Evolutionary conservation across 768 basidiomycete genomes (phyloP).

Genomic region (Roridomyces roridus): DNA sequence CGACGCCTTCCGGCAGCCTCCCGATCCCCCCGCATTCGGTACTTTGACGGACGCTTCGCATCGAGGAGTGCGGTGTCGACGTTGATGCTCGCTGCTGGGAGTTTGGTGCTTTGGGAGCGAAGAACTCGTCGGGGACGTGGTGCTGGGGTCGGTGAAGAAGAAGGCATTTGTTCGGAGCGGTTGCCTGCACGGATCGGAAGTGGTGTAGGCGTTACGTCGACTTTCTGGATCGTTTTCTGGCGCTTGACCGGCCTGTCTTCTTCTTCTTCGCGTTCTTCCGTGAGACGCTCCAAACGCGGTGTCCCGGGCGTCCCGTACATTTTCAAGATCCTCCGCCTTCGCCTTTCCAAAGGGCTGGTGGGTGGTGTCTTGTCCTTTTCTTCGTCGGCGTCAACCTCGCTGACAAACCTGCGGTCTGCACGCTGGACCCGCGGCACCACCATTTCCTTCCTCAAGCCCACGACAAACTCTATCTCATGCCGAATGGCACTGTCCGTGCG

Average conservation of each 20-base stretch:
- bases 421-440: slow-evolving; percentile 44
- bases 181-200: slow-evolving; percentile 3
- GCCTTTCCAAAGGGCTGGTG: slow-evolving; percentile 10
- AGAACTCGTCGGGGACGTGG: slow-evolving; percentile 13
- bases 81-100: background rate
- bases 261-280: slow-evolving; percentile 21
- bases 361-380: slow-evolving; percentile 19
- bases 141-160: slow-evolving; percentile 10
- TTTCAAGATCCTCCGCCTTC: slow-evolving; percentile 9
- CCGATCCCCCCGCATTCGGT: slow-evolving; percentile 12
- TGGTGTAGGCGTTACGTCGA: slow-evolving; percentile 15
- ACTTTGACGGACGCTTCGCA: slow-evolving; percentile 5
- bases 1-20: slow-evolving; percentile 4
- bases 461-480: slow-evolving; percentile 61
- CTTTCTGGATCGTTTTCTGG: slow-evolving; percentile 5
- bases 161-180: background rate
- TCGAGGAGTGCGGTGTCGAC: slow-evolving; percentile 15
- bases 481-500: slow-evolving; percentile 54
- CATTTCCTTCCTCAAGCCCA: slow-evolving; percentile 53
- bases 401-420: slow-evolving; percentile 21
- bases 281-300: slow-evolving; percentile 16
- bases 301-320: slow-evolving; percentile 24
- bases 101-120: slow-evolving; percentile 19
- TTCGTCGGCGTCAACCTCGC: slow-evolving; percentile 11
- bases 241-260: slow-evolving; percentile 16